phyloP scores from a whole-genome alignment of 2,329 filamentous ascomycete genomes.

The Fusarium sp. region DNA sequence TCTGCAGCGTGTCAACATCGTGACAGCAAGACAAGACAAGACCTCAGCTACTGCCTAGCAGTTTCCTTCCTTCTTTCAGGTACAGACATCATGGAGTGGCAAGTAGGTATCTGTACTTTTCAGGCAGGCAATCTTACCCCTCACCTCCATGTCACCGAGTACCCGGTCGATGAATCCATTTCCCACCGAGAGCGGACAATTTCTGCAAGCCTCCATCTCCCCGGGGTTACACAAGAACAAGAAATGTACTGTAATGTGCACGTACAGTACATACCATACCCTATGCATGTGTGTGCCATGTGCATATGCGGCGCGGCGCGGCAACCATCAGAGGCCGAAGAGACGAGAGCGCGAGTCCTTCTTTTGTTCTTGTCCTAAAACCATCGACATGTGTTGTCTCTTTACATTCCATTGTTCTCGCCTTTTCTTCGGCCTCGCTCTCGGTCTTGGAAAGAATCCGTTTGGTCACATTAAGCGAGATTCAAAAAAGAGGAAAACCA shows the following conservation, averaged over 20 bases:
- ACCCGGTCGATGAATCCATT: slow-evolving; percentile 18
- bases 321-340: slow-evolving; percentile 18
- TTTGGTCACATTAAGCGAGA: neutral
- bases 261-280: neutral
- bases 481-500: neutral
- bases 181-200: slow-evolving; percentile 31
- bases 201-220: slow-evolving; percentile 34
- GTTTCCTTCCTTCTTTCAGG: neutral
- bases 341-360: slow-evolving; percentile 20
- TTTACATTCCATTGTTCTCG: neutral
- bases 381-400: neutral
- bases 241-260: neutral
- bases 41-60: neutral
- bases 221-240: slow-evolving; percentile 20
- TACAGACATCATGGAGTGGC: neutral
- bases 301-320: neutral
- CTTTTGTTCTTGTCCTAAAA: neutral
- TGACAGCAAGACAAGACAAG: neutral
- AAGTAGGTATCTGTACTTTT: neutral
- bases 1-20: neutral
- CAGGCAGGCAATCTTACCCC: neutral
- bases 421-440: slow-evolving; percentile 1
- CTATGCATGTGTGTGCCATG: neutral
- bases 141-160: slow-evolving; percentile 31
- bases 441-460: neutral